Conservation (phyloP, 768 basidiomycete genomes). For the Glaciozyma martinii region DNA sequence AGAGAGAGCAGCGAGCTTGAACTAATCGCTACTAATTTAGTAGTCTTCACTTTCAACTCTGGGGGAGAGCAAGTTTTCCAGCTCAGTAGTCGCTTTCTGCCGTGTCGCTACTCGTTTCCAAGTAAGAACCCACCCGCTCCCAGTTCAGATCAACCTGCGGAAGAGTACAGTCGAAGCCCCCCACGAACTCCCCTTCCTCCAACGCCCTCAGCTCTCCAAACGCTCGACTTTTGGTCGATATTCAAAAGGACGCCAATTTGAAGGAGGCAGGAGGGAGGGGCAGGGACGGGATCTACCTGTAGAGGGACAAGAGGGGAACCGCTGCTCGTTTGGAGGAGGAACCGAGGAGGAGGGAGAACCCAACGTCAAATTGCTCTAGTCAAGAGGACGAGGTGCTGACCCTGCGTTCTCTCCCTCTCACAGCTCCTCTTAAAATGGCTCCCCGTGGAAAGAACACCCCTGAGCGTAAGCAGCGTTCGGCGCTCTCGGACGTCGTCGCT, state of each 20-base stretch:
- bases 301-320: too few species aligned
- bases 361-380: background rate
- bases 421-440: conserved; percentile 37
- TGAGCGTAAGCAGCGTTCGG: conserved; percentile 74
- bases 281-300: background rate
- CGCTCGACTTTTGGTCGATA: background rate
- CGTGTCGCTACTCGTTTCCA: too few species aligned
- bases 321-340: too few species aligned
- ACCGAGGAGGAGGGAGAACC: too few species aligned
- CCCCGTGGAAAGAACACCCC: conserved; percentile 32
- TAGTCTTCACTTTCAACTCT: too few species aligned
- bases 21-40: too few species aligned
- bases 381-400: background rate
- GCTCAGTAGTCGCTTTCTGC: too few species aligned
- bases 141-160: too few species aligned
- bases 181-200: background rate
- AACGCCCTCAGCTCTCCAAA: background rate
- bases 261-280: background rate
- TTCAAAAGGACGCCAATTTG: background rate
- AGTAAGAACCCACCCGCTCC: too few species aligned
- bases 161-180: background rate
- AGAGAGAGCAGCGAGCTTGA: too few species aligned
- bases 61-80: too few species aligned
- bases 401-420: conserved; percentile 10
- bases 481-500: conserved; percentile 94